phyloP scores from a whole-genome alignment of 2,329 filamentous ascomycete genomes.

The Ophiostoma piceae region DNA sequence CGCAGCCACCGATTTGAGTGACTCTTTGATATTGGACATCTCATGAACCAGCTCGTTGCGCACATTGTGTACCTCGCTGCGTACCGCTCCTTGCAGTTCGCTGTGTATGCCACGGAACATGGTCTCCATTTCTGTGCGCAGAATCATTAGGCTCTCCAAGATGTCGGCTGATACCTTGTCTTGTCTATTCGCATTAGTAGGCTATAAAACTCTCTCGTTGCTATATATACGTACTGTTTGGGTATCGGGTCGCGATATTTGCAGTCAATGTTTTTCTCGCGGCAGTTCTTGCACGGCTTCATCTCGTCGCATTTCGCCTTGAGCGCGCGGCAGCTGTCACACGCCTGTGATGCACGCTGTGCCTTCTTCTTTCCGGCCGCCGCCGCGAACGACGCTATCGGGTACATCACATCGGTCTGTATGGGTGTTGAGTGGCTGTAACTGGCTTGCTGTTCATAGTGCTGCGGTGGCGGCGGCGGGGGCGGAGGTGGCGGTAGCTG shows the following conservation, averaged over 20 bases:
- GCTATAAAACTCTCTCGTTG: neutral
- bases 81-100: slow-evolving; percentile 35
- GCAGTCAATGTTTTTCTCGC: slow-evolving; percentile 77
- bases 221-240: slow-evolving; percentile 64
- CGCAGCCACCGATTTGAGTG: neutral
- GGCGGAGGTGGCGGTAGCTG: slow-evolving; percentile 23
- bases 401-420: slow-evolving; percentile 39
- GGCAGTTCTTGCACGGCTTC: slow-evolving; percentile 78
- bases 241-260: slow-evolving; percentile 87
- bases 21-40: neutral
- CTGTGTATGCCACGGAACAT: slow-evolving; percentile 32
- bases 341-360: slow-evolving; percentile 70
- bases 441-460: slow-evolving; percentile 33
- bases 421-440: slow-evolving; percentile 28
- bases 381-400: slow-evolving; percentile 39
- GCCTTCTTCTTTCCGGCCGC: slow-evolving; percentile 55
- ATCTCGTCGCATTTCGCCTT: slow-evolving; percentile 92
- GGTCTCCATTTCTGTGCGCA: slow-evolving; percentile 17
- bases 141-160: slow-evolving; percentile 45
- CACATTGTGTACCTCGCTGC: slow-evolving; percentile 9
- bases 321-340: slow-evolving; percentile 78
- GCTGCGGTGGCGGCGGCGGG: slow-evolving; percentile 26
- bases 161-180: slow-evolving; percentile 59
- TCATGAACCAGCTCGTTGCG: neutral
- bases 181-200: slow-evolving; percentile 37